phyloP scores from a whole-genome alignment of 2,329 filamentous ascomycete species.

The Phaeomoniella chlamydospora region DNA sequence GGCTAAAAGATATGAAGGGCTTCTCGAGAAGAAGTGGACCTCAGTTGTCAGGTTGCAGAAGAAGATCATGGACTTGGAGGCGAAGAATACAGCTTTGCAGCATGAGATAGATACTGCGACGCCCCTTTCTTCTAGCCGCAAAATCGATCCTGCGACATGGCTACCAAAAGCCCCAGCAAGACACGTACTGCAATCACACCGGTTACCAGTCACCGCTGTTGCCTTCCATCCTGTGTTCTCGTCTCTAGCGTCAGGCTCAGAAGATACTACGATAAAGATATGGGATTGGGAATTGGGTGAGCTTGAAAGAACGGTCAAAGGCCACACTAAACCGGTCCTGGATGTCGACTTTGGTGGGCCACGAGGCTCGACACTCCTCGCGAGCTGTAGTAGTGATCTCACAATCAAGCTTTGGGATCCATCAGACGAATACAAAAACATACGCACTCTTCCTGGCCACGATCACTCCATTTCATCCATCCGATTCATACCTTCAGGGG shows the following conservation, averaged over 20 bases:
- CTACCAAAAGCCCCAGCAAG: conserved; percentile 69
- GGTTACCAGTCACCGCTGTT: conserved; percentile 67
- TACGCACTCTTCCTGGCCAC: conserved; percentile 76
- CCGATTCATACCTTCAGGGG: conserved; percentile 73
- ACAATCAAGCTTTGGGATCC: conserved; percentile 96
- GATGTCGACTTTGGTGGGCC: conserved; percentile 87
- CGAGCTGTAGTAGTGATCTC: conserved; percentile 73
- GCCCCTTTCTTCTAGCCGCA: conserved; percentile 59
- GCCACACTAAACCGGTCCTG: conserved; percentile 75
- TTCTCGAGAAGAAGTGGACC: conserved; percentile 98
- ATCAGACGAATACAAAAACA: conserved; percentile 85
- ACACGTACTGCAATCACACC: conserved; percentile 72
- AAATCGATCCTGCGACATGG: conserved; percentile 76
- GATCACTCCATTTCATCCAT: conserved; percentile 85
- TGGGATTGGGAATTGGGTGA: conserved; percentile 96
- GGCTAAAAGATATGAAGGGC: conserved; percentile 82
- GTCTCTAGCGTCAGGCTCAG: conserved; percentile 76
- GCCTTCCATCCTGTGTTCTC: conserved; percentile 90
- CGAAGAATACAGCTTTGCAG: conserved; percentile 57
- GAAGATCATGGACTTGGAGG: conserved; percentile 94
- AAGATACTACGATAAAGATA: conserved; percentile 89
- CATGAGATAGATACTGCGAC: conserved; percentile 74
- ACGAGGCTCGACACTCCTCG: conserved; percentile 61
- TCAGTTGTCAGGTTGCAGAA: conserved; percentile 89
- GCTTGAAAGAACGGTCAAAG: conserved; percentile 78